These are phyloP conservation scores for Pseudopithomyces maydicus DNA, from an alignment of 2,329 filamentous ascomycete genomes.

Conservation along the genomic window DNA sequence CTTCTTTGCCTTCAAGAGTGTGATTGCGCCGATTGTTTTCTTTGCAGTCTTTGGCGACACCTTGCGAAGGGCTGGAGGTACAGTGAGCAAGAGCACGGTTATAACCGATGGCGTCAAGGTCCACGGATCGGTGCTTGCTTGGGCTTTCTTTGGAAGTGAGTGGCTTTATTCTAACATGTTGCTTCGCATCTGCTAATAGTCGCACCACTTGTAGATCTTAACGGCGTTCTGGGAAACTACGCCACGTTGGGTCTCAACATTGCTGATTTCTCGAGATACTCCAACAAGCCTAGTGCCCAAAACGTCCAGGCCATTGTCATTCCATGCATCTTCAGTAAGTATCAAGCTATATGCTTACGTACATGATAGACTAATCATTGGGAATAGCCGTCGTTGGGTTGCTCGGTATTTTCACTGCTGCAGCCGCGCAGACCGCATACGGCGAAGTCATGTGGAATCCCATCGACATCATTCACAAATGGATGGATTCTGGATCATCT, in stretches of 20 bases:
- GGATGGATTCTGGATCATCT: conserved; percentile 45
- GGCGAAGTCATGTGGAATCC: conserved; percentile 42
- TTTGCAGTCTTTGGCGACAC: conserved; percentile 32
- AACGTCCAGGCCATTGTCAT: conserved; percentile 45
- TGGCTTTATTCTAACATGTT: background rate
- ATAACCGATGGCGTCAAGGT: conserved; percentile 31
- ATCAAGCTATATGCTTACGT: too few relatives aligned
- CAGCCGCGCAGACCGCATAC: conserved; percentile 34
- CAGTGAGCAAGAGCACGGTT: conserved; percentile 35
- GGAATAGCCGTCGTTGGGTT: conserved; percentile 36
- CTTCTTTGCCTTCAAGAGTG: conserved; percentile 32
- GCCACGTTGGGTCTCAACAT: conserved; percentile 37
- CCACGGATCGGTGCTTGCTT: conserved; percentile 28
- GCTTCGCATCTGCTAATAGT: background rate
- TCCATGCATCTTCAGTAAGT: conserved; percentile 27
- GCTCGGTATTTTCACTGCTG: conserved; percentile 46
- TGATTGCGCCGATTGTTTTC: conserved; percentile 34
- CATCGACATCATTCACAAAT: conserved; percentile 40
- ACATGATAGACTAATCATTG: background rate
- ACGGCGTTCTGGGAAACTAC: conserved; percentile 34
- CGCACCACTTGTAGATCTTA: conserved; percentile 17
- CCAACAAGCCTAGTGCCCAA: conserved; percentile 37
- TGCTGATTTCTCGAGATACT: conserved; percentile 50
- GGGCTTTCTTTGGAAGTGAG: conserved; percentile 23
- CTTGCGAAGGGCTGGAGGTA: conserved; percentile 26